These are phyloP conservation scores for Diaporthe nobilis DNA, from an alignment of 2,329 filamentous ascomycete genomes.

Conservation along the genomic window DNA sequence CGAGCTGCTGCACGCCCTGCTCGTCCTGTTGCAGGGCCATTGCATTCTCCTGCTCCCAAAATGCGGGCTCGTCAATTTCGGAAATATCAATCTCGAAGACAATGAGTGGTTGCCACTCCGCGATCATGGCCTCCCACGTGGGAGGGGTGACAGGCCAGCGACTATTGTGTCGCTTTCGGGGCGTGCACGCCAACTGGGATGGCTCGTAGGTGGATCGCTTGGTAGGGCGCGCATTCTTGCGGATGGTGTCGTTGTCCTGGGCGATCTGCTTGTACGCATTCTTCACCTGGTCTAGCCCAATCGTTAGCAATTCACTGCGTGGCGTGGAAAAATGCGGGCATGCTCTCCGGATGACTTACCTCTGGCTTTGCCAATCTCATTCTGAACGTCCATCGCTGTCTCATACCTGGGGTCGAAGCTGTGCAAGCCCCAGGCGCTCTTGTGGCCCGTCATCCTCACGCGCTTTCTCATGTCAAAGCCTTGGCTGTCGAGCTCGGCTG, in stretches of 20 bases:
- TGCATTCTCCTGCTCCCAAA: conserved; percentile 7
- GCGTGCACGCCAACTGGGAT: conserved; percentile 45
- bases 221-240: neutral
- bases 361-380: conserved; percentile 46
- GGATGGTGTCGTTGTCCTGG: conserved; percentile 33
- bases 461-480: conserved; percentile 54
- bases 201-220: conserved; percentile 30
- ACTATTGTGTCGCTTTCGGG: conserved; percentile 52
- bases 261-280: conserved; percentile 29
- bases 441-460: conserved; percentile 46
- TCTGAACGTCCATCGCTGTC: conserved; percentile 29
- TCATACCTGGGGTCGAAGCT: conserved; percentile 48
- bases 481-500: conserved; percentile 52
- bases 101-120: conserved; percentile 45
- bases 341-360: conserved; percentile 41
- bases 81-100: conserved; percentile 42
- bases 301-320: neutral
- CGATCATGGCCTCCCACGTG: conserved; percentile 42
- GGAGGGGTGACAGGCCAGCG: conserved; percentile 49
- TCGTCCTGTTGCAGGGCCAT: neutral
- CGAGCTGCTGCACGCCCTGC: neutral
- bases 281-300: conserved; percentile 32
- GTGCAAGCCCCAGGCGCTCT: conserved; percentile 52
- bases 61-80: conserved; percentile 20
- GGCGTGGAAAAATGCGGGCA: neutral